phyloP scores from a whole-genome alignment of 1,139 yeast genomes.

The Geotrichum restrictum region DNA sequence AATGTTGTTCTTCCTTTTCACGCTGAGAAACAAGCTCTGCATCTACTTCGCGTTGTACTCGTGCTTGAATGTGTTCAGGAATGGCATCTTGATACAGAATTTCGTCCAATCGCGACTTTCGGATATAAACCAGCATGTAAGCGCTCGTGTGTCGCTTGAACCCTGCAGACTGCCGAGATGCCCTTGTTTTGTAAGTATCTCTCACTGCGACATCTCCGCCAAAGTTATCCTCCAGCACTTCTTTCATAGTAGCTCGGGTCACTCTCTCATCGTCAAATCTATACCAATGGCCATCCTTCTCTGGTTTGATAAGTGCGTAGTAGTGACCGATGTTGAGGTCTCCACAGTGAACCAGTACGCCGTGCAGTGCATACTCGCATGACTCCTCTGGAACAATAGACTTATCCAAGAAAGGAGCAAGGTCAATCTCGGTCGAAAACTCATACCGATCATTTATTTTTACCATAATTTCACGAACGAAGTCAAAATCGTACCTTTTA shows the following conservation, averaged over 20 bases:
- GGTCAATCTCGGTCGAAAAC: constrained; percentile 78
- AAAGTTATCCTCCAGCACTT: constrained; percentile 80
- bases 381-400: constrained; percentile 47
- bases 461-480: constrained; percentile 80
- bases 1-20: constrained; percentile 74
- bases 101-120: constrained; percentile 56
- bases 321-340: constrained; percentile 88
- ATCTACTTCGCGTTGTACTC: constrained; percentile 58
- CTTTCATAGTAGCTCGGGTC: constrained; percentile 65
- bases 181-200: not conserved
- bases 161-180: constrained; percentile 23
- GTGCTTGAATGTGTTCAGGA: constrained; percentile 67
- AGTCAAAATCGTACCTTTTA: constrained; percentile 92
- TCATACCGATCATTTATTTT: constrained; percentile 92
- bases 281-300: constrained; percentile 68
- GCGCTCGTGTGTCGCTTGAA: constrained; percentile 61
- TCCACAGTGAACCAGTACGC: constrained; percentile 93
- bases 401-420: constrained; percentile 72
- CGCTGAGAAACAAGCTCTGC: constrained; percentile 55
- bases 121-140: constrained; percentile 90
- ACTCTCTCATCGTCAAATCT: constrained; percentile 95
- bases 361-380: constrained; percentile 80
- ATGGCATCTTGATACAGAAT: constrained; percentile 60
- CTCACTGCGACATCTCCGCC: constrained; percentile 56
- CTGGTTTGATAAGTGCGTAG: constrained; percentile 88